These are phyloP conservation scores for Nitzschia palea DNA, from an alignment of 108 stramenopile genomes.

Conservation along the genomic window DNA sequence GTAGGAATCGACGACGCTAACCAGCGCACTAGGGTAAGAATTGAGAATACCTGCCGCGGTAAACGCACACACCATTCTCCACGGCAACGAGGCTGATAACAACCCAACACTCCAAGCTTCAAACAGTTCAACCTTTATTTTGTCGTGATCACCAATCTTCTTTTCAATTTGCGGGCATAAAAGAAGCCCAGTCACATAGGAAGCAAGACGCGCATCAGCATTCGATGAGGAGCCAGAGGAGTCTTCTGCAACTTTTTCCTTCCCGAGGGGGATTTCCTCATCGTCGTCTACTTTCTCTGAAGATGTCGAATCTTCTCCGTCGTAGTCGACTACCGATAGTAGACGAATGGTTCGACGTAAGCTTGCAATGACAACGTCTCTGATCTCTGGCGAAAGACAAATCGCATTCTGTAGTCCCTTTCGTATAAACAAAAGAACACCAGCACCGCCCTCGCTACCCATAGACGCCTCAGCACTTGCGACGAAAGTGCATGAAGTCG, in stretches of 20 bases:
- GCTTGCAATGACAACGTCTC: conserved; percentile 52
- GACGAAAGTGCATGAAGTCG: conserved; percentile 36
- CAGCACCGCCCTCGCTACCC: conserved; percentile 60
- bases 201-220: conserved; percentile 76
- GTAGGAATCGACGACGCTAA: conserved; percentile 30
- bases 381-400: conserved; percentile 50
- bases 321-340: conserved; percentile 63
- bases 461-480: conserved; percentile 66
- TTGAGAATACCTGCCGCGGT: conserved; percentile 73
- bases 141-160: conserved; percentile 28
- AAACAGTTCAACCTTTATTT: conserved; percentile 47
- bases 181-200: conserved; percentile 70
- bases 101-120: conserved; percentile 85
- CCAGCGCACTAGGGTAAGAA: conserved; percentile 46
- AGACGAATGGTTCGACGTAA: conserved; percentile 63
- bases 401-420: conserved; percentile 62
- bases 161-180: conserved; percentile 49
- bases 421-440: conserved; percentile 55
- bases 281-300: conserved; percentile 12
- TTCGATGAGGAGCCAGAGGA: not conserved
- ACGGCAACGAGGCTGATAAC: conserved; percentile 77
- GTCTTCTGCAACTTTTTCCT: not conserved
- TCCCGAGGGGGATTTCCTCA: conserved; percentile 8
- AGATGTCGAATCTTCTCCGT: conserved; percentile 47
- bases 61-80: conserved; percentile 80